These are phyloP conservation scores for Begonia masoniana DNA, from an alignment of 306 rosid genomes.

Conservation along the genomic window DNA sequence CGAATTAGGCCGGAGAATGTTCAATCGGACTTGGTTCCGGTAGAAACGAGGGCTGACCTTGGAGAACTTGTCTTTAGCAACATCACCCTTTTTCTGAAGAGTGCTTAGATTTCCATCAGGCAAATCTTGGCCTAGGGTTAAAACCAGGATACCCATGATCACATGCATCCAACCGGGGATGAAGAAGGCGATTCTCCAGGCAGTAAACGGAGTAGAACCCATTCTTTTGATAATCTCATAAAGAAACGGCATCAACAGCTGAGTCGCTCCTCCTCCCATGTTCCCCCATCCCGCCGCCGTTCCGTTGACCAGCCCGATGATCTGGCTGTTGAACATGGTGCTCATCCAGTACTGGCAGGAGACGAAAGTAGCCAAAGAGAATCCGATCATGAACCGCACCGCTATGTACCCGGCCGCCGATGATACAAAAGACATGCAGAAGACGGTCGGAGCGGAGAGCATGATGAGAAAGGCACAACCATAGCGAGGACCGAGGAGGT, in stretches of 20 bases:
- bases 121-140: slow-evolving; percentile 72
- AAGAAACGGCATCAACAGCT: slow-evolving; percentile 69
- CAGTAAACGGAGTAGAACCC: slow-evolving; percentile 58
- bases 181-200: slow-evolving; percentile 88
- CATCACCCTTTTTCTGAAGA: slow-evolving; percentile 60
- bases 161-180: slow-evolving; percentile 58
- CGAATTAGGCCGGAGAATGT: too few species aligned
- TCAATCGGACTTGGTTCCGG: not conserved
- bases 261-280: slow-evolving; percentile 96
- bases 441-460: slow-evolving; percentile 3
- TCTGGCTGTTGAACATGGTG: slow-evolving; percentile 72
- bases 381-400: slow-evolving; percentile 77
- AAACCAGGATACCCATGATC: slow-evolving; percentile 56
- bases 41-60: slow-evolving; percentile 24
- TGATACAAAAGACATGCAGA: slow-evolving; percentile 56
- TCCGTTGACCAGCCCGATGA: slow-evolving; percentile 78
- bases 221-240: slow-evolving; percentile 34
- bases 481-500: slow-evolving; percentile 63
- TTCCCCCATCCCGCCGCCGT: slow-evolving; percentile 97
- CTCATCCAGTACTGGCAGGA: slow-evolving; percentile 99
- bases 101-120: slow-evolving; percentile 78
- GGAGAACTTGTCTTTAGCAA: slow-evolving; percentile 58
- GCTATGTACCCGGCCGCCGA: slow-evolving; percentile 53
- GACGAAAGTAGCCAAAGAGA: slow-evolving; percentile 76
- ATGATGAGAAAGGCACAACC: slow-evolving; percentile 40